These are phyloP conservation scores for Firmiana major DNA, from an alignment of 345 rosid genomes.

Conservation along the genomic window DNA sequence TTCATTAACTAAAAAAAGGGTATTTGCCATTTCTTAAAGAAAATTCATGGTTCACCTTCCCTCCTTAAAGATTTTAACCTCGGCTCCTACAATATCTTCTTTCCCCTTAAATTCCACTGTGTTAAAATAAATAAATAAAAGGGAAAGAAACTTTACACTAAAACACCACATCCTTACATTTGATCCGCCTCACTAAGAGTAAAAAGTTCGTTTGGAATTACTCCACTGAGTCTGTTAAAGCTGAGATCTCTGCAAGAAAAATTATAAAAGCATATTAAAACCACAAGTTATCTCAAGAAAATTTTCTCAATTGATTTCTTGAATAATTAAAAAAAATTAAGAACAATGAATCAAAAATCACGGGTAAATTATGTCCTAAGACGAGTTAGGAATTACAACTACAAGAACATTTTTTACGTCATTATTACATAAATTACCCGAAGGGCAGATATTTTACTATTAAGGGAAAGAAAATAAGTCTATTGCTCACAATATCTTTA, in stretches of 20 bases:
- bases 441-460: neutral
- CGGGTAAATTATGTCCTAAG: neutral
- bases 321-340: neutral
- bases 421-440: no score
- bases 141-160: neutral
- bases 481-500: constrained; percentile 42
- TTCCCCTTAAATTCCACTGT: neutral
- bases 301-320: neutral
- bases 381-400: neutral
- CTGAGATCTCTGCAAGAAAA: constrained; percentile 40
- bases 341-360: neutral
- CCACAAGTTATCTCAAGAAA: neutral
- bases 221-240: constrained; percentile 41
- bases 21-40: neutral
- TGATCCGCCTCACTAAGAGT: neutral
- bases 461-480: neutral
- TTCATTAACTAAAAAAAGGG: neutral
- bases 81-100: neutral
- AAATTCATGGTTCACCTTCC: neutral
- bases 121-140: neutral
- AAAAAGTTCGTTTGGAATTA: constrained; percentile 6
- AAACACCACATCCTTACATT: constrained; percentile 3
- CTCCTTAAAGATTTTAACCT: neutral
- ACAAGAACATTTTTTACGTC: no score
- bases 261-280: neutral